These are phyloP conservation scores for Geosmithia putterillii DNA, from an alignment of 2,329 filamentous ascomycete species.

Conservation along the genomic window DNA sequence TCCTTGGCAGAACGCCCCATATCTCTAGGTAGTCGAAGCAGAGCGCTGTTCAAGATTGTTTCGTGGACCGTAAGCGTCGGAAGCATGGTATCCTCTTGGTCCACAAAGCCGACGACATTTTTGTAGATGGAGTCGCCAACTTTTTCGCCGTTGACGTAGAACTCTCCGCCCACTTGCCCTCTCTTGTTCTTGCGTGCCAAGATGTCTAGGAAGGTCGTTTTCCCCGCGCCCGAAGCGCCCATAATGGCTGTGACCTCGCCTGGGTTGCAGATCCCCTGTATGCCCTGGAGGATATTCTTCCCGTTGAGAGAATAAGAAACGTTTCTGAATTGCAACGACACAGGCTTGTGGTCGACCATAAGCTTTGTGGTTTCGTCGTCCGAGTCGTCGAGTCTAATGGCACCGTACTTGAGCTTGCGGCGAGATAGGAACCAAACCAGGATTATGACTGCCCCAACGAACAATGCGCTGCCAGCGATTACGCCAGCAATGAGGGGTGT, in stretches of 20 bases:
- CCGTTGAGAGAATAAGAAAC: conserved; percentile 80
- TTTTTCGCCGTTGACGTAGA: conserved; percentile 89
- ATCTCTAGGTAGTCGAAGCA: conserved; percentile 80
- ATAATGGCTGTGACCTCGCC: conserved; percentile 97
- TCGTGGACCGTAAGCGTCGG: conserved; percentile 95
- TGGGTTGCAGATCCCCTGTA: conserved; percentile 79
- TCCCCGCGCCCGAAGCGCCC: conserved; percentile 94
- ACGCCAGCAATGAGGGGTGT: conserved; percentile 90
- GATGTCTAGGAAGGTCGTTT: conserved; percentile 95
- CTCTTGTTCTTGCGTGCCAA: conserved; percentile 95
- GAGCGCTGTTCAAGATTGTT: conserved; percentile 87
- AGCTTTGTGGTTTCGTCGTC: conserved; percentile 80
- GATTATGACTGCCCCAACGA: conserved; percentile 78
- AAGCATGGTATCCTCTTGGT: conserved; percentile 96
- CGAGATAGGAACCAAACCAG: conserved; percentile 80
- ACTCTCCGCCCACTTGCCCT: conserved; percentile 64
- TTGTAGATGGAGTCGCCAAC: conserved; percentile 76
- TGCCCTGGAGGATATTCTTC: conserved; percentile 68
- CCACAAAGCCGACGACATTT: conserved; percentile 89
- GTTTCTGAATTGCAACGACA: conserved; percentile 76
- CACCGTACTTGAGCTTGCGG: conserved; percentile 55
- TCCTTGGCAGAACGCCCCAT: conserved; percentile 87
- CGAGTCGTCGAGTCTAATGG: conserved; percentile 76
- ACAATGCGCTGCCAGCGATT: conserved; percentile 75
- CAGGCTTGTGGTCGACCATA: conserved; percentile 84